Percentiles rank a stretch among this genome's conserved stretches.
phyloP scores from a whole-genome alignment of 1,284 basidiomycete species.

The Fomitopsis pinicola region DNA sequence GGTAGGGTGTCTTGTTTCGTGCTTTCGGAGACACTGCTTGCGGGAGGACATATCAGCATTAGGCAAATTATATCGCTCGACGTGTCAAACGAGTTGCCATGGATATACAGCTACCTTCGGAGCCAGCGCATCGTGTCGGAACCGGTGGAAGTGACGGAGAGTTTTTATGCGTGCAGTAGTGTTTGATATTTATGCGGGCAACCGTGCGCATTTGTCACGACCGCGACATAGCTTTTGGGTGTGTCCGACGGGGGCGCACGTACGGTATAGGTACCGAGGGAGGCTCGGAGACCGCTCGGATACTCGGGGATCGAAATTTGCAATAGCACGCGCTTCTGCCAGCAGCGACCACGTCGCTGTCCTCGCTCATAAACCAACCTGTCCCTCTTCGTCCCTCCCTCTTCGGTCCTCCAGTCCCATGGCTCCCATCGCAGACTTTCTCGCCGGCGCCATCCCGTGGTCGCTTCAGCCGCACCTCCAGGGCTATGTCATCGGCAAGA shows the following conservation, averaged over 20 bases:
- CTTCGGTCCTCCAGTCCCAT: slow-evolving; percentile 36
- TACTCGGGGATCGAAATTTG: slow-evolving; percentile 9
- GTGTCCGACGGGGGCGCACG: neutral
- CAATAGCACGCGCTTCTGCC: slow-evolving; percentile 8
- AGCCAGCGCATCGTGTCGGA: neutral
- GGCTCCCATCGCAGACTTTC: slow-evolving; percentile 68
- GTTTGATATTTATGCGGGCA: too few relatives aligned
- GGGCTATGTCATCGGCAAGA: slow-evolving; percentile 68
- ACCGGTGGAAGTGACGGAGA: too few relatives aligned
- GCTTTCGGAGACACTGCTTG: neutral
- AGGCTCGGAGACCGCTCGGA: neutral
- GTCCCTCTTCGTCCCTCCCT: slow-evolving; percentile 15
- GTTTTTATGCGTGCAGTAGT: too few relatives aligned
- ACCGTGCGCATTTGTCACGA: too few relatives aligned
- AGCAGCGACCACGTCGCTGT: slow-evolving; percentile 3
- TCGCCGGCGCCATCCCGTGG: slow-evolving; percentile 47
- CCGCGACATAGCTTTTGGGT: too few relatives aligned
- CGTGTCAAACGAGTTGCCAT: neutral
- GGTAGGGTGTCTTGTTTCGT: neutral
- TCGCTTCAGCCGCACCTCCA: slow-evolving; percentile 59
- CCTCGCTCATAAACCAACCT: slow-evolving; percentile 1
- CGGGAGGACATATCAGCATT: neutral
- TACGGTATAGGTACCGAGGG: neutral
- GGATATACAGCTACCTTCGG: neutral
- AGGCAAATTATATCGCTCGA: neutral